Conservation (phyloP, 805 yeast species). For the Phaffomyces thermotolerans region DNA sequence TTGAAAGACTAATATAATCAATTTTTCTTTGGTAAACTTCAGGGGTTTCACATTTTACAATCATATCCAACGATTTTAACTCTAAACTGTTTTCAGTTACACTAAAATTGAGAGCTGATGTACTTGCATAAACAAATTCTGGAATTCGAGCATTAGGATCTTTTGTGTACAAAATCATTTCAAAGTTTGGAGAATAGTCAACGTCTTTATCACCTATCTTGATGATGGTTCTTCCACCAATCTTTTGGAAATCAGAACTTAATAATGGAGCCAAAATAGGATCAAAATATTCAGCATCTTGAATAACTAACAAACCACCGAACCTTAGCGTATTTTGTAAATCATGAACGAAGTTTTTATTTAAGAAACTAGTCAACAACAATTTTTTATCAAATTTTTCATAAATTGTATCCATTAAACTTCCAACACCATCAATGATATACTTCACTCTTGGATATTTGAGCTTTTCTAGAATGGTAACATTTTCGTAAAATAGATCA, state of each 20-base stretch:
- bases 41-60: conserved; percentile 52
- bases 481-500: conserved; percentile 56
- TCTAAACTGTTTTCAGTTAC: conserved; percentile 64
- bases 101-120: conserved; percentile 61
- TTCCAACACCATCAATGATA: conserved; percentile 67
- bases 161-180: conserved; percentile 51
- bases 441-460: conserved; percentile 36
- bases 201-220: conserved; percentile 54
- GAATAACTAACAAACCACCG: conserved; percentile 67
- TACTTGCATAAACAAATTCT: conserved; percentile 54
- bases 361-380: conserved; percentile 62
- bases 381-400: conserved; percentile 29
- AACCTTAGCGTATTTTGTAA: conserved; percentile 77
- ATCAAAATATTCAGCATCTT: conserved; percentile 76
- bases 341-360: conserved; percentile 55
- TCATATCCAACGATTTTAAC: conserved; percentile 49
- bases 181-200: conserved; percentile 61
- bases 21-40: conserved; percentile 54
- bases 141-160: conserved; percentile 43
- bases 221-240: conserved; percentile 66
- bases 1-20: conserved; percentile 46
- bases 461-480: conserved; percentile 39
- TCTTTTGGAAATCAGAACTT: conserved; percentile 47
- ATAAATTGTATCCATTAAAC: conserved; percentile 35
- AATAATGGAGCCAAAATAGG: conserved; percentile 63